phyloP scores from a whole-genome alignment of 148 eudicot genomes.

The Hydrangea macrophylla region DNA sequence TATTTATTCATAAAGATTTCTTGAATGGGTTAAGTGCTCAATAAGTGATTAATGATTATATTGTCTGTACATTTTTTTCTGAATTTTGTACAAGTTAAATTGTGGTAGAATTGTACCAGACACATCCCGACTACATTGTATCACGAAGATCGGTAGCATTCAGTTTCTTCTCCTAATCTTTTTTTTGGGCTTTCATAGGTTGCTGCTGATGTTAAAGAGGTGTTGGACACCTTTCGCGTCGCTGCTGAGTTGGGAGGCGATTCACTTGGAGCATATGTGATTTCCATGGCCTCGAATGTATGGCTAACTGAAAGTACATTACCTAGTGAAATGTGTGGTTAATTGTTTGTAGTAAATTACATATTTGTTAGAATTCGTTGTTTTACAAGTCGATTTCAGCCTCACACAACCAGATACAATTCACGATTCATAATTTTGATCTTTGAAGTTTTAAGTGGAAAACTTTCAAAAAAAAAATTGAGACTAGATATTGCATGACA shows the following conservation, averaged over 20 bases:
- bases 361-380: too few species aligned
- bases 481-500: too few species aligned
- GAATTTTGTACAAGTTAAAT: not conserved
- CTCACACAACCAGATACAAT: too few species aligned
- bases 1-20: not conserved
- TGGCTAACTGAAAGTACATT: too few species aligned
- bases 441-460: too few species aligned
- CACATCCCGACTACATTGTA: not conserved
- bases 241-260: constrained; percentile 93
- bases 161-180: constrained; percentile 1
- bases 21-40: not conserved
- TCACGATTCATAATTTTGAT: too few species aligned
- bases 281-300: constrained; percentile 96
- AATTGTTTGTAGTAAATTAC: too few species aligned
- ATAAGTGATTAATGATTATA: not conserved
- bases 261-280: constrained; percentile 92
- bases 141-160: not conserved
- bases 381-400: too few species aligned
- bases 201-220: constrained; percentile 74
- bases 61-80: not conserved
- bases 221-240: constrained; percentile 74
- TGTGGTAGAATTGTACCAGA: not conserved
- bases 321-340: too few species aligned
- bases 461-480: too few species aligned
- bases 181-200: constrained; percentile 38